Base-by-base conservation (phyloP, 2,329 filamentous ascomycete species). In the Westerdykella ornata region DNA sequence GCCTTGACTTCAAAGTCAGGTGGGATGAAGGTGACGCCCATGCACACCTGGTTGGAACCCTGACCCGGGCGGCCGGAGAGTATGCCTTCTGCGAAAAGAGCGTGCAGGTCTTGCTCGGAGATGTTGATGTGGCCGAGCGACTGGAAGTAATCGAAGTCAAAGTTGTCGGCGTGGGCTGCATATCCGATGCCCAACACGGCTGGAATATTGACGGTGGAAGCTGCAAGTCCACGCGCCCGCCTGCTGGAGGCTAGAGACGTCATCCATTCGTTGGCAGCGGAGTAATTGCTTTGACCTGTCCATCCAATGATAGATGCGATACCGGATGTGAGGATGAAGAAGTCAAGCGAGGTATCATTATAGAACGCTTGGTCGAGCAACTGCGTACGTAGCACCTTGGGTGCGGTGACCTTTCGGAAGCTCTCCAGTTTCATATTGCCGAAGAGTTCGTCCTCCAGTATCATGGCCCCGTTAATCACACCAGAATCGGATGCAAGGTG, bases 171-270 rank as follows among this genome's bases (percentile, higher is more conserved):
- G 17, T 41, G 37, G 9, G 30, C 15, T 5, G 71, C 56, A 43
- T 70, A 72, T 0, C 73, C 73, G 2, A 68, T 48, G 5, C 69
- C 73, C 1, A 66, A 43, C 1, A 75, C 50, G 9, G 49, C 38
- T 1, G 66, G 63, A 14, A 73, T 60, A 37, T 66, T 48, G 22
- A 74, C 56, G 2, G 59, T 54, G 1, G 65, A 67, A 2, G 48
- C 71, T 4, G 62, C 59, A 0, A 70, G 46, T 0, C 70, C 70
- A 4, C 65, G 59, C 1, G 47, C 47, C 0, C 64, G 46, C 5
- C 73, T 52, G 22, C 69, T 59, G 1, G 43, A 36, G 0, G 63
- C 68, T 0, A 76, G 49, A 1, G 46, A 47, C 9, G 47, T 52
- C 63, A 75, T 67, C 57, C 63, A 76, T 4, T 48, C 45, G 39